These are phyloP conservation scores for Thamnidium elegans DNA, from an alignment of 192 early-diverging fungal genomes.

Conservation along the genomic window DNA sequence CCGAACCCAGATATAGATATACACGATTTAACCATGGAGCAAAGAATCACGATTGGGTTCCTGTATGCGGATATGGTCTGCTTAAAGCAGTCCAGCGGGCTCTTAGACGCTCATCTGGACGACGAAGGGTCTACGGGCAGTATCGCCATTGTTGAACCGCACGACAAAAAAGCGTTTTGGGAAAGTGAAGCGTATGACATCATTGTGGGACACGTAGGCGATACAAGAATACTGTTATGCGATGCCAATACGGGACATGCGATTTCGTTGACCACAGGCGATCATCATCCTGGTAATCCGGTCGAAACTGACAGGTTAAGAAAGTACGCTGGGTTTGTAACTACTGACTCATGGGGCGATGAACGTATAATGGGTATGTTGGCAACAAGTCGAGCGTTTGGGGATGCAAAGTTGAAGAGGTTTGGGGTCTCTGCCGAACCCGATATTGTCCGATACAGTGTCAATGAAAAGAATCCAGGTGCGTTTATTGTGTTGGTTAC, in stretches of 20 bases:
- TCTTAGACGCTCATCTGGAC: conserved; percentile 24
- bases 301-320: conserved; percentile 62
- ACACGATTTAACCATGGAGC: conserved; percentile 59
- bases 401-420: conserved; percentile 66
- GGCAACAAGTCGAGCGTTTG: conserved; percentile 66
- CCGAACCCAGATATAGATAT: background rate
- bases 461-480: conserved; percentile 55
- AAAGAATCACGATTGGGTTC: conserved; percentile 64
- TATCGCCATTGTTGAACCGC: conserved; percentile 59
- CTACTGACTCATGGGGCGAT: conserved; percentile 74
- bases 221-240: conserved; percentile 58
- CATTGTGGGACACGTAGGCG: conserved; percentile 67
- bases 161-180: conserved; percentile 67
- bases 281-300: conserved; percentile 65
- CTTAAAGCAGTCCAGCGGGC: conserved; percentile 7
- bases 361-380: conserved; percentile 64
- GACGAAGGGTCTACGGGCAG: conserved; percentile 68
- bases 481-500: conserved; percentile 69
- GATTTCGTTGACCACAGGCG: conserved; percentile 50
- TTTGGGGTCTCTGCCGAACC: conserved; percentile 74
- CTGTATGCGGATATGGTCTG: conserved; percentile 56
- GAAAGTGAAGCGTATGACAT: conserved; percentile 57
- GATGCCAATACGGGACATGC: conserved; percentile 57
- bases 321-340: conserved; percentile 68
- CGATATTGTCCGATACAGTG: conserved; percentile 51